Evolutionary conservation across 2,329 filamentous ascomycete species (phyloP).

Genomic region (Penicillium sp.): DNA sequence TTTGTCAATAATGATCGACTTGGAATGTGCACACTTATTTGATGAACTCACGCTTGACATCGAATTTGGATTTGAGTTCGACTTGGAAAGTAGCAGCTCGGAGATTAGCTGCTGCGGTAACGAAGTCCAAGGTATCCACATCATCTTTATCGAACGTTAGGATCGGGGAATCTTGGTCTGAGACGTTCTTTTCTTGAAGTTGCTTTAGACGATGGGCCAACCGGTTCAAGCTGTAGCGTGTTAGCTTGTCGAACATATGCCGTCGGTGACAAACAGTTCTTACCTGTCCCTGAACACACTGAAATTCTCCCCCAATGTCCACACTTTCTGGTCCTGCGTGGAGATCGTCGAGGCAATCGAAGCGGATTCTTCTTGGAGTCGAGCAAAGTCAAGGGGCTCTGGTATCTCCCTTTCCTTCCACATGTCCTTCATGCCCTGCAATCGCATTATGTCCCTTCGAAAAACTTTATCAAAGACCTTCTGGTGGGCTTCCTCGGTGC

Average conservation of each 20-base stretch:
- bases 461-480: slow-evolving; percentile 94
- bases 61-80: slow-evolving; percentile 83
- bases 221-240: slow-evolving; percentile 59
- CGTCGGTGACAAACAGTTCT: not conserved
- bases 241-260: slow-evolving; percentile 10
- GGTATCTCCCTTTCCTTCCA: slow-evolving; percentile 83
- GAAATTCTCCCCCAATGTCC: slow-evolving; percentile 81
- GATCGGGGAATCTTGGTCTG: slow-evolving; percentile 48
- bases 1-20: not conserved
- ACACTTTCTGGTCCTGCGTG: slow-evolving; percentile 69
- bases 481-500: slow-evolving; percentile 70
- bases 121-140: slow-evolving; percentile 90
- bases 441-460: slow-evolving; percentile 73
- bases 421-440: slow-evolving; percentile 90
- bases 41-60: slow-evolving; percentile 68
- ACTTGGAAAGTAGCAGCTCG: slow-evolving; percentile 88
- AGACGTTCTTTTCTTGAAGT: slow-evolving; percentile 54
- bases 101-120: slow-evolving; percentile 84
- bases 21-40: not conserved
- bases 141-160: slow-evolving; percentile 97
- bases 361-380: slow-evolving; percentile 54
- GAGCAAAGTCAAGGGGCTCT: slow-evolving; percentile 67
- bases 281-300: slow-evolving; percentile 77
- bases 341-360: slow-evolving; percentile 54
- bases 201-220: slow-evolving; percentile 71